Evolutionary conservation across 768 basidiomycete genomes (phyloP), one percentile per base, ranked within the genome.

Genomic region (Panaeolus cyanescens): DNA sequence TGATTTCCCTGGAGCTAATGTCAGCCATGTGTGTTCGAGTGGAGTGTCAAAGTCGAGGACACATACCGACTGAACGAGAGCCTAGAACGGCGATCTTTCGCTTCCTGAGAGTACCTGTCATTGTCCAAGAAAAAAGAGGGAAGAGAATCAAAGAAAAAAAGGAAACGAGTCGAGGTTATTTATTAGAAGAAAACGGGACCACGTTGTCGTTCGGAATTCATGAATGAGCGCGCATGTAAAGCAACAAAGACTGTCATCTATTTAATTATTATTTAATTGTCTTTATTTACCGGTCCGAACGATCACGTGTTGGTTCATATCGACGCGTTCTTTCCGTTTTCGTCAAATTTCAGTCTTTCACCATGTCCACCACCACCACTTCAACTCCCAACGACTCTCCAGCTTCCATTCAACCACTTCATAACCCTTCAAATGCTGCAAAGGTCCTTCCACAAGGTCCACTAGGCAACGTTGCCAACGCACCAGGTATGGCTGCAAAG

Each of bases 1-100:
- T 22, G 93, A 93, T 80, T 97, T 98, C 65, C 96, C 96, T 95
- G 78, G 58, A 58, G 31, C 20, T 22, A 32, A 32, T 34, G 53
- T 50, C 12, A 55, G 37, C 10, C 22, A 50, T 50, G 45, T 42
- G 32, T 22, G 36, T 53, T 56, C 22, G 39, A 62, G 60, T 61
- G 36, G 55, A 54, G 59, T 32, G 58, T 64, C 61, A 62, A 61
- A 54, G 65, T 54, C 57, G 59, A 64, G 65, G 64, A 34, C 40
- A 75, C 87, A 70, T 63, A 93, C 93, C 93, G 70, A 95, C 93
- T 68, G 90, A 91, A 67, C 91, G 89, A 56, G 91, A 85, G 62
- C 93, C 93, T 30, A 95, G 85, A 59, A 93, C 88, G 54, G 88
- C 91, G 60, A 95, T 92, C 77, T 91, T 94, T 68, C 92, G 82